Conservation (phyloP, 139 green algal species). For the Coccomyxa sp. region DNA sequence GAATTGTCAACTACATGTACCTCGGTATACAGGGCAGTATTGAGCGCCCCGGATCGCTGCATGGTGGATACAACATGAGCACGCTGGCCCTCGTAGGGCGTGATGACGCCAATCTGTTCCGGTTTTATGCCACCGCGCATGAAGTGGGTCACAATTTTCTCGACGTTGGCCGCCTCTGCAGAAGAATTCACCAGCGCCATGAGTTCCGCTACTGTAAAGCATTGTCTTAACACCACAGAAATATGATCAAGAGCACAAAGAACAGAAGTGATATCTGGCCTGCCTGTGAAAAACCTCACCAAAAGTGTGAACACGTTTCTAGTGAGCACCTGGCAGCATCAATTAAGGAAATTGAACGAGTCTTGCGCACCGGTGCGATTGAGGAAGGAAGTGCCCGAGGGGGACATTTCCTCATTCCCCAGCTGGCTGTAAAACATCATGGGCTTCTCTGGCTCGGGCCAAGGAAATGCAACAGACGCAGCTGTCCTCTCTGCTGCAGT, state of each 20-base stretch:
- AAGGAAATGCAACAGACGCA: slow-evolving; percentile 68
- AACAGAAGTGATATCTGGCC: background rate
- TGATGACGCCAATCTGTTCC: slow-evolving; percentile 94
- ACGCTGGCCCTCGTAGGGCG: slow-evolving; percentile 96
- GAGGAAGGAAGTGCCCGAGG: slow-evolving; percentile 90
- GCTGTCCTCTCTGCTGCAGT: slow-evolving; percentile 47
- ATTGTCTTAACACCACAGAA: background rate
- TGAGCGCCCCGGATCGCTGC: slow-evolving; percentile 67
- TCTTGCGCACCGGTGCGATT: slow-evolving; percentile 70
- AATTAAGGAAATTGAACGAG: no score
- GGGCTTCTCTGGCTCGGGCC: slow-evolving; percentile 74
- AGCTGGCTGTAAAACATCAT: slow-evolving; percentile 96
- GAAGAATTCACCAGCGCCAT: background rate
- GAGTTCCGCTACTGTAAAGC: background rate
- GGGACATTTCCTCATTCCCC: slow-evolving; percentile 77
- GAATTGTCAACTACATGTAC: slow-evolving; percentile 18
- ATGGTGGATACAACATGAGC: slow-evolving; percentile 81
- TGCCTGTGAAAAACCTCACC: no score
- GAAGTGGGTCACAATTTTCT: slow-evolving; percentile 89
- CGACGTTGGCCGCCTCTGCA: slow-evolving; percentile 81
- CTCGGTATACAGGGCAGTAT: slow-evolving; percentile 82
- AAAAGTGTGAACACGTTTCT: no score
- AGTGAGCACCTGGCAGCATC: no score
- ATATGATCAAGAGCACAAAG: background rate
- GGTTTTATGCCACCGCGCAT: slow-evolving; percentile 69